Evolutionary conservation across 306 rosid species (phyloP), one percentile per base, ranked within the genome.

Genomic region (Quercus dentata): DNA sequence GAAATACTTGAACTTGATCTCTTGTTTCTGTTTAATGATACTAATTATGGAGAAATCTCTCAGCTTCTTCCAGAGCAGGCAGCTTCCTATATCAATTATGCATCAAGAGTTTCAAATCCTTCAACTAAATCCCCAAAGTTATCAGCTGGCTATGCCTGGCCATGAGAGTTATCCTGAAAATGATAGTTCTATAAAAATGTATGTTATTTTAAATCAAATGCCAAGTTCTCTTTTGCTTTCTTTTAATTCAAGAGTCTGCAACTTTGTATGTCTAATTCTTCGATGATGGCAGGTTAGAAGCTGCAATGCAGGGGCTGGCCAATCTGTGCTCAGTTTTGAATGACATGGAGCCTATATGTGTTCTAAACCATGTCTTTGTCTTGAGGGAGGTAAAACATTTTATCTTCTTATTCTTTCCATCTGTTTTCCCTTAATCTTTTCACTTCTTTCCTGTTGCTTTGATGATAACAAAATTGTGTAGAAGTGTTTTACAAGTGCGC

Each of bases 61-160:
- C 98, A 95, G 99, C 98, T 95, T 90, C 89, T 95, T 79, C 96
- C 98, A 63, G 99, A 95, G 92, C 99, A 95, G 85, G 97, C 94
- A 19, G 96, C 99, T 63, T 85, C 95, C 75, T 91, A 90, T 85
- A 88, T 95, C 91, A 95, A 95, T 84, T 84, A 88, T 80, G 88
- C 94, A 54, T 87, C 98, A 63, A 95, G 92, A 88, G 86, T 89
- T 82, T 83, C 97, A 19, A 78, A 83, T 83, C 82, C 92, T 44
- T 90, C 92, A 58, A 84, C 79, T 74, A 95, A 93, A 88, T 95
- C 98, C 83, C 96, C 99, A 20, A 95, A 88, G 86, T 94, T 92
- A 79, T 83, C 88, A 54, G 81, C 91, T 44, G 91, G 94, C 52
- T 87, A 85, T 84, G 94, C 99, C 99, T 56, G 99, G 99, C 74